A percentile compares a stretch with the other conserved stretches of the same genome.
These are phyloP conservation scores for Fusarium bactridioides DNA, from an alignment of 2,329 filamentous ascomycete species.

Conservation along the genomic window DNA sequence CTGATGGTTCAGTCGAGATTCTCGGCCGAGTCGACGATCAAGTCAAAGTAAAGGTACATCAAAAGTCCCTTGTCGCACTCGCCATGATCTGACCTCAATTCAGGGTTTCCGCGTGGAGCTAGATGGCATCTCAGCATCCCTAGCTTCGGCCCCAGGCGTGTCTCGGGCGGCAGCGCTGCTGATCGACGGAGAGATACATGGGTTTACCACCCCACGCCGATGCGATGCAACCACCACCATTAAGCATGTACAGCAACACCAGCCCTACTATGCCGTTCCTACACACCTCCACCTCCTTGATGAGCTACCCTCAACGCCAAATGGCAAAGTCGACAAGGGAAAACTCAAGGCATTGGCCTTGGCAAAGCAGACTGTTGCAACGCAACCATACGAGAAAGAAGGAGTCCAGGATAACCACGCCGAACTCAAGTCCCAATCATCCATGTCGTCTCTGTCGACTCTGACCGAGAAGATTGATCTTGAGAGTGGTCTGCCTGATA, in stretches of 20 bases:
- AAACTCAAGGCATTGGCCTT: constrained; percentile 49
- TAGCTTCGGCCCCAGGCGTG: constrained; percentile 56
- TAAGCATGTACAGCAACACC: constrained; percentile 50
- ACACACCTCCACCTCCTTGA: constrained; percentile 53
- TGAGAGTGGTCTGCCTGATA: constrained; percentile 49
- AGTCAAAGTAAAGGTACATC: constrained; percentile 63
- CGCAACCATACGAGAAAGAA: constrained; percentile 8
- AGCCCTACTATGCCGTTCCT: constrained; percentile 66
- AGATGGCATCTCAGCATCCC: constrained; percentile 62
- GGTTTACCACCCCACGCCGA: constrained; percentile 54
- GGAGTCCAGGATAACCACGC: neutral
- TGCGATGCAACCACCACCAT: constrained; percentile 50
- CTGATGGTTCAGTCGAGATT: constrained; percentile 62
- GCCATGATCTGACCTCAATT: neutral
- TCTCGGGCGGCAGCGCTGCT: constrained; percentile 57
- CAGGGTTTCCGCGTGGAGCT: constrained; percentile 68
- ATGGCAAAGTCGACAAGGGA: constrained; percentile 65
- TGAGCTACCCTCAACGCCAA: constrained; percentile 58
- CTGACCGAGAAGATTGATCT: constrained; percentile 44
- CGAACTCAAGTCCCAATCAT: constrained; percentile 44
- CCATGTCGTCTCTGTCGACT: constrained; percentile 42
- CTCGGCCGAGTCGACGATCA: constrained; percentile 68
- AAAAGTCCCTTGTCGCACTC: neutral
- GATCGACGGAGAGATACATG: constrained; percentile 58
- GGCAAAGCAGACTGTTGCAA: constrained; percentile 1